Percentiles rank a stretch among this genome's conserved stretches.
Evolutionary conservation across 2,329 filamentous ascomycete species (phyloP).

Genomic region (Coleophoma crateriformis): DNA sequence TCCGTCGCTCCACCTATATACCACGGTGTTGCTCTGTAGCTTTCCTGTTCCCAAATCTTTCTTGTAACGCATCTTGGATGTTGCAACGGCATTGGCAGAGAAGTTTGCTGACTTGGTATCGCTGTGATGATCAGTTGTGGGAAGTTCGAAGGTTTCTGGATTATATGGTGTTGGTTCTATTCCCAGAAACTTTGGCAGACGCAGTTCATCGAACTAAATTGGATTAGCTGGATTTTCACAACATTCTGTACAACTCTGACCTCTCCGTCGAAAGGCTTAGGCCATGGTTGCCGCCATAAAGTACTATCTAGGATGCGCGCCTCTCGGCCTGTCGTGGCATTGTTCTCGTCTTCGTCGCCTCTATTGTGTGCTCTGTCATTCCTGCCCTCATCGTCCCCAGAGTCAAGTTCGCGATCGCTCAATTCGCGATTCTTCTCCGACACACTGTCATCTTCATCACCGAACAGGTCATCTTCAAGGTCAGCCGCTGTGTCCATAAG

Average conservation of each 20-base stretch:
- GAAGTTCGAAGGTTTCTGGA: slow-evolving; percentile 60
- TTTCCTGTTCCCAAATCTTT: slow-evolving; percentile 58
- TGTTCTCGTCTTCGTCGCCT: slow-evolving; percentile 31
- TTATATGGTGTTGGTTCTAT: slow-evolving; percentile 65
- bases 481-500: slow-evolving; percentile 35
- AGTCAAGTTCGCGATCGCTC: slow-evolving; percentile 56
- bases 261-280: slow-evolving; percentile 65
- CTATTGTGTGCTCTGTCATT: slow-evolving; percentile 49
- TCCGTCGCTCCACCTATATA: slow-evolving; percentile 76
- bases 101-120: slow-evolving; percentile 40
- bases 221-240: slow-evolving; percentile 11
- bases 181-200: slow-evolving; percentile 67
- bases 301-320: slow-evolving; percentile 58
- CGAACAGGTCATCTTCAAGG: slow-evolving; percentile 57
- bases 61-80: slow-evolving; percentile 64
- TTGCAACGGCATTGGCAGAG: slow-evolving; percentile 49
- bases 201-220: slow-evolving; percentile 59
- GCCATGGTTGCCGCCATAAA: slow-evolving; percentile 63
- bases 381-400: slow-evolving; percentile 56
- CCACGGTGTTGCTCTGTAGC: slow-evolving; percentile 68
- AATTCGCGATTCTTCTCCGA: slow-evolving; percentile 32
- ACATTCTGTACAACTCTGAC: slow-evolving; percentile 33
- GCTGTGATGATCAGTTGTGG: slow-evolving; percentile 49
- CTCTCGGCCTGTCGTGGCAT: slow-evolving; percentile 30
- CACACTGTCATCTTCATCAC: slow-evolving; percentile 41